Percentiles rank a stretch among this genome's conserved stretches.
Evolutionary conservation across 106 monocot genomes (phyloP).

Genomic region (Dioscorea alata): DNA sequence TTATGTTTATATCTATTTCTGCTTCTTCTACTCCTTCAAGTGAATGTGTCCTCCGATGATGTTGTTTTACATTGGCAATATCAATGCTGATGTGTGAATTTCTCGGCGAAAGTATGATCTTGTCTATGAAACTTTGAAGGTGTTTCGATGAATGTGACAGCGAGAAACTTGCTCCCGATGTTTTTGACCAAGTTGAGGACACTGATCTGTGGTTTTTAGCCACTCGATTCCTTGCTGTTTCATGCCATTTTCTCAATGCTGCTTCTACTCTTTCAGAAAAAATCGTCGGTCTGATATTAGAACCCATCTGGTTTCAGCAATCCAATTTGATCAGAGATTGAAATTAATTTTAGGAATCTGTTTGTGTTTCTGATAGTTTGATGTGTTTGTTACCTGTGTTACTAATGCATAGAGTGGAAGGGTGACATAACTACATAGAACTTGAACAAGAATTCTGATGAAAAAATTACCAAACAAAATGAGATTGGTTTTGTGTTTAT

Average conservation of each 20-base stretch:
- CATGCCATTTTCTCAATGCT: conserved; percentile 23
- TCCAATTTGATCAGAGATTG: background rate
- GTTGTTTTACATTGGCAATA: no score
- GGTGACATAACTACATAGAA: conserved; percentile 42
- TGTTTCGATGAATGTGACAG: no score
- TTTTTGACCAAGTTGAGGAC: background rate
- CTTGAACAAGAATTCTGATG: conserved; percentile 24
- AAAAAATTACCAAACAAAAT: background rate
- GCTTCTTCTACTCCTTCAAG: no score
- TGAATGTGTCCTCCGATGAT: no score
- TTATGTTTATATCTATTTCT: no score
- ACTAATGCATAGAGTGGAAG: conserved; percentile 47
- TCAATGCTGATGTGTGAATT: no score
- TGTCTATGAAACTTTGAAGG: no score
- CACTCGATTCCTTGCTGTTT: conserved; percentile 19
- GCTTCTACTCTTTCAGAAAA: conserved; percentile 19
- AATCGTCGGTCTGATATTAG: conserved; percentile 20
- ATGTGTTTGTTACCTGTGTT: conserved; percentile 35
- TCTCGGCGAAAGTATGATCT: no score
- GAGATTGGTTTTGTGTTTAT: background rate
- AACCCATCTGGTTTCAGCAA: conserved; percentile 15
- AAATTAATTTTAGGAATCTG: background rate
- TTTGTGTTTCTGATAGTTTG: background rate
- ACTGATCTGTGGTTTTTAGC: conserved; percentile 10
- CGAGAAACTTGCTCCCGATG: no score